Base-by-base conservation (phyloP, 2,329 filamentous ascomycete genomes). In the Sporothrix luriei region DNA sequence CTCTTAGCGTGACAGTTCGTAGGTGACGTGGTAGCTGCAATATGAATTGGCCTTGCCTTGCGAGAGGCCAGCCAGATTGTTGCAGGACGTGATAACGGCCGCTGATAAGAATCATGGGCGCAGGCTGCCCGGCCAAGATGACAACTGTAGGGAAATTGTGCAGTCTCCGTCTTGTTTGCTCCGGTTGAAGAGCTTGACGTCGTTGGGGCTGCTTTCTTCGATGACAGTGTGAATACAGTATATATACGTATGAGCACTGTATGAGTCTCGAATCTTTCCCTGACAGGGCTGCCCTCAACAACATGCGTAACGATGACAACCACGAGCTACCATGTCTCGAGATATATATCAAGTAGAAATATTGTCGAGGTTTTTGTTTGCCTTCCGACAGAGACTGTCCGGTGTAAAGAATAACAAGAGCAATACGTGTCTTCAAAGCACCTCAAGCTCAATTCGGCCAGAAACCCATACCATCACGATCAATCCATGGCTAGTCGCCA, bases 1-100 rank as follows among this genome's bases (percentile, higher is more conserved):
- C 21, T 29, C 16, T 29, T 62, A 62, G 57, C 38, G 38, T 21
- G 57, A 7, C n/a, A n/a, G 57, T 38, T 62, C n/a, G 43, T 43
- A 64, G n/a, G 43, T 64, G 43, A 62, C 59, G n/a, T 59, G 55
- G 33, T 43, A 43, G 38, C 33, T 43, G 19, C 55, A 43, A 16
- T 0, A 19, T 38, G 55, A 38, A 46, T 16, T 46, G 40, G 40
- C 40, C 43, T 48, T 19, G 29, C 19, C 26, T 19, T 38, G 54
- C 26, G 19, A 57, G 38, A 38, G 19, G 54, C 54, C 54, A 38
- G 29, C 29, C 5, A 7, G 33, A 33, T 57, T 57, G 33, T 43
- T 61, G 55, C 55, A 43, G 40, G 55, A 43, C 43, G 33, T 33
- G 33, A 61, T 9, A n/a, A 61, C 33, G 26, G 57, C 57, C 26